Conservation (phyloP, 306 rosid genomes). For the Pterocarpus santalinus region DNA sequence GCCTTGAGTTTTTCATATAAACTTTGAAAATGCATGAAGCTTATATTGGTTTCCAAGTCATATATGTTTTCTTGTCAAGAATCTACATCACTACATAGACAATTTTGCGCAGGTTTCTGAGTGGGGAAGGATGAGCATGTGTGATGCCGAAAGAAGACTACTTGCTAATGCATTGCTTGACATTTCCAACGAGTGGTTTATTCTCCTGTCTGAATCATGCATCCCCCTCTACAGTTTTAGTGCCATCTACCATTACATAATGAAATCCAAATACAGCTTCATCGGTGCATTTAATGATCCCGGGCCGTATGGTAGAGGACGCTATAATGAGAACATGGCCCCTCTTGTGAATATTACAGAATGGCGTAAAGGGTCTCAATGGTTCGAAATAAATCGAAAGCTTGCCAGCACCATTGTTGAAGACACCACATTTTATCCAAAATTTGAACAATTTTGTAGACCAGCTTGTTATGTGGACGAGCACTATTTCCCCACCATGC, state of each 20-base stretch:
- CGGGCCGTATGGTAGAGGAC: slow-evolving; percentile 90
- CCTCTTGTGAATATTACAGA: slow-evolving; percentile 74
- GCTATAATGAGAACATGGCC: slow-evolving; percentile 75
- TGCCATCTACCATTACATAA: slow-evolving; percentile 61
- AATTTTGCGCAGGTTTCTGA: slow-evolving; percentile 60
- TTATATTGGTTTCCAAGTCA: not conserved
- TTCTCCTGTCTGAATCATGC: slow-evolving; percentile 93
- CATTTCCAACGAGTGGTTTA: slow-evolving; percentile 81
- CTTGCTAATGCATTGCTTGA: slow-evolving; percentile 92
- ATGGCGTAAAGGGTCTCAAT: slow-evolving; percentile 98
- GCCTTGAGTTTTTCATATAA: slow-evolving; percentile 2
- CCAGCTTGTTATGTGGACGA: slow-evolving; percentile 95
- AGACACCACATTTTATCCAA: slow-evolving; percentile 66
- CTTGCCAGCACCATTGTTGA: slow-evolving; percentile 75
- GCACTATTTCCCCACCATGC: slow-evolving; percentile 97
- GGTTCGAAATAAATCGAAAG: slow-evolving; percentile 89
- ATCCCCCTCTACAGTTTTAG: slow-evolving; percentile 83
- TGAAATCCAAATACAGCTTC: slow-evolving; percentile 76
- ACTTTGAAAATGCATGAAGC: not conserved
- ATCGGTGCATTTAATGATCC: slow-evolving; percentile 85
- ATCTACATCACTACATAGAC: not conserved
- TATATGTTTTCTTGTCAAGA: not conserved
- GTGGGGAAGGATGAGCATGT: slow-evolving; percentile 99
- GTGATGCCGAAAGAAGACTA: slow-evolving; percentile 96
- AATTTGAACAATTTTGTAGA: slow-evolving; percentile 71